A percentile compares a stretch with the other conserved stretches of the same genome.
phyloP scores from a whole-genome alignment of 805 yeast genomes.

The Maudiozyma serrabonitensis region DNA sequence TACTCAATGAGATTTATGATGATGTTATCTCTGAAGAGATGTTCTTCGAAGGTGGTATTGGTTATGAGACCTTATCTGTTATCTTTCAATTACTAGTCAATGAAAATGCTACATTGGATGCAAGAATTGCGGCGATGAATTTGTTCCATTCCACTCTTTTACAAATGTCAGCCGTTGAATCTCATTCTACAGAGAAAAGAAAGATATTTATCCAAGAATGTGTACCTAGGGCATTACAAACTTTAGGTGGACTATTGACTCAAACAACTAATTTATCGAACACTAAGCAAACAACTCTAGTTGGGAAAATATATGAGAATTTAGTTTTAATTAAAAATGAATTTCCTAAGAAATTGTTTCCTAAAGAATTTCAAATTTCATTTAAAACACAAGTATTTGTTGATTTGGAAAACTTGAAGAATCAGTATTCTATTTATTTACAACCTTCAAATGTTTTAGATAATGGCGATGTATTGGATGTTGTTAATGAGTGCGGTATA shows the following conservation, averaged over 20 bases:
- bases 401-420: conserved; percentile 9
- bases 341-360: conserved; percentile 16
- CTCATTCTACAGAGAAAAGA: conserved; percentile 10
- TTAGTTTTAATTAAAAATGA: conserved; percentile 16
- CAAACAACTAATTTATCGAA: conserved; percentile 3
- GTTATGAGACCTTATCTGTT: conserved; percentile 42
- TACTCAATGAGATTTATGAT: conserved; percentile 69
- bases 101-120: conserved; percentile 24
- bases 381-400: conserved; percentile 10
- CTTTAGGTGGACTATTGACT: conserved; percentile 7
- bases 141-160: conserved; percentile 45
- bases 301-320: conserved; percentile 16
- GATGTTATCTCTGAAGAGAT: conserved; percentile 81
- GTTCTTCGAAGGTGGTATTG: conserved; percentile 70
- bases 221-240: conserved; percentile 10
- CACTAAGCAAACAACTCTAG: conserved; percentile 6
- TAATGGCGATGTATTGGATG: conserved; percentile 3
- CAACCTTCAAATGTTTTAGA: too few relatives aligned
- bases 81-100: conserved; percentile 34
- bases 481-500: conserved; percentile 15
- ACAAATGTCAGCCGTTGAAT: conserved; percentile 35
- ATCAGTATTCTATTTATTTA: neutral
- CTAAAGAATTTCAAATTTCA: conserved; percentile 2
- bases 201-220: conserved; percentile 13
- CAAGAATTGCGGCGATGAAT: conserved; percentile 40